Evolutionary conservation across 495 filamentous ascomycete species (phyloP), one percentile per base, ranked within the genome.

Genomic region (Tuber indicum): DNA sequence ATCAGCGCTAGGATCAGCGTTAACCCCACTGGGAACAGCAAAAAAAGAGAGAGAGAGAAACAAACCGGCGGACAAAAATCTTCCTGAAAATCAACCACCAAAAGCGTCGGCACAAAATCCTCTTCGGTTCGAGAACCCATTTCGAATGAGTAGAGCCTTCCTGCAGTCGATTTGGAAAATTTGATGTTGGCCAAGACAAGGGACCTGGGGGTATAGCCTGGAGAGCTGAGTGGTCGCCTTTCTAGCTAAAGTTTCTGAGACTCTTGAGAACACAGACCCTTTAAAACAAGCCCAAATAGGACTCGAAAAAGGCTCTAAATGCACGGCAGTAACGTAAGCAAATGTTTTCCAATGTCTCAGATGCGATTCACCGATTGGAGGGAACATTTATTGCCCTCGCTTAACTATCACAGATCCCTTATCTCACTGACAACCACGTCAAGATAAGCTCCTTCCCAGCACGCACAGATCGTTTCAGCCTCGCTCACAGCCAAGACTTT

Each of bases 21-120:
- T 26, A 32, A 7, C 58, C 17, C 12, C 26, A 0, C 26, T 14
- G n/a, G 73, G 41, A 74, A 39, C 32, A 19, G 45, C 45, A 47
- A 47, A 47, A 47, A 46, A 17, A 47, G 10, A 17, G 75, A 49
- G 44, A 62, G 66, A 32, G 42, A 74, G 62, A 46, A 70, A 86
- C 89, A 84, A 84, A 96, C 93, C 41, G 95, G 95, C 76, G 92
- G 93, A 85, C 93, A 97, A 85, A 99, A 99, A 86, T 98, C 96
- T 84, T 97, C 93, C 86, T 99, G 96, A 85, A 97, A 87, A 84
- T 98, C 94, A 36, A 98, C 91, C 12, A 97, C 88, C 49, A 98
- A 82, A 41, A 93, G 84, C 32, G 91, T 91, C 70, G 89, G 87
- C 72, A 84, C 87, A 84, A 88, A 89, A 43, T 72, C 44, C 69